Evolutionary conservation across 2,329 filamentous ascomycete genomes (phyloP).

Genomic region (Sporothrix humicola): DNA sequence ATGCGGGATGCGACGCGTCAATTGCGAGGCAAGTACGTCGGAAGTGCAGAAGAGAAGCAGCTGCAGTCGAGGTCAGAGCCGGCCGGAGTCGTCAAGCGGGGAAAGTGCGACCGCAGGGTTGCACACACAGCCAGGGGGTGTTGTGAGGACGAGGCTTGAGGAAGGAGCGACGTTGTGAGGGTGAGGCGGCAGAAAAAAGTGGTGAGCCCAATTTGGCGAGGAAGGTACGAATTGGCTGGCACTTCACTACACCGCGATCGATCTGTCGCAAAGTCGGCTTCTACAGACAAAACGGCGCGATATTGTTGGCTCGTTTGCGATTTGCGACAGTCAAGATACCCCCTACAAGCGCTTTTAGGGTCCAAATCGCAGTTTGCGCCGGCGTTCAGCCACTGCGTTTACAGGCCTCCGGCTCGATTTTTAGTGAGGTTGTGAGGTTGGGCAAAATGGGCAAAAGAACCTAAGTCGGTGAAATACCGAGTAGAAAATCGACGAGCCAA

Average conservation of each 20-base stretch:
- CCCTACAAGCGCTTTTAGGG: not conserved
- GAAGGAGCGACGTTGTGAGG: not conserved
- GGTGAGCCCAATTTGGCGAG: constrained; percentile 14
- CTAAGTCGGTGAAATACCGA: not conserved
- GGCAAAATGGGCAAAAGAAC: constrained; percentile 10
- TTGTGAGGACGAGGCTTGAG: not conserved
- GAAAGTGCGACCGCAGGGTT: constrained; percentile 24
- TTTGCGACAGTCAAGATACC: not conserved
- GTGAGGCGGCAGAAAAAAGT: constrained; percentile 6
- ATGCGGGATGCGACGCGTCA: not conserved
- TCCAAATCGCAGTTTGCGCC: not conserved
- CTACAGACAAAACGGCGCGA: not conserved
- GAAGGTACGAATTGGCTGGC: not conserved
- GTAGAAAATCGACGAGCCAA: not conserved
- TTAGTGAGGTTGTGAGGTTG: constrained; percentile 16
- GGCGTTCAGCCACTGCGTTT: not conserved
- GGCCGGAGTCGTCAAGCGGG: constrained; percentile 14
- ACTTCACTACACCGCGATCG: not conserved
- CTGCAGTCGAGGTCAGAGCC: not conserved
- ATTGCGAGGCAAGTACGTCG: constrained; percentile 5
- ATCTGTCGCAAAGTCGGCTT: not conserved
- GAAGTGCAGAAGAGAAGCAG: not conserved
- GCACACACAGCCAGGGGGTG: constrained; percentile 19
- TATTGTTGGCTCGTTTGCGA: constrained; percentile 10
- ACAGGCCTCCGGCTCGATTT: not conserved